Percentiles rank a stretch among this genome's conserved stretches.
Conservation (phyloP, 257 asterid species). For the Haberlea rhodopensis region DNA sequence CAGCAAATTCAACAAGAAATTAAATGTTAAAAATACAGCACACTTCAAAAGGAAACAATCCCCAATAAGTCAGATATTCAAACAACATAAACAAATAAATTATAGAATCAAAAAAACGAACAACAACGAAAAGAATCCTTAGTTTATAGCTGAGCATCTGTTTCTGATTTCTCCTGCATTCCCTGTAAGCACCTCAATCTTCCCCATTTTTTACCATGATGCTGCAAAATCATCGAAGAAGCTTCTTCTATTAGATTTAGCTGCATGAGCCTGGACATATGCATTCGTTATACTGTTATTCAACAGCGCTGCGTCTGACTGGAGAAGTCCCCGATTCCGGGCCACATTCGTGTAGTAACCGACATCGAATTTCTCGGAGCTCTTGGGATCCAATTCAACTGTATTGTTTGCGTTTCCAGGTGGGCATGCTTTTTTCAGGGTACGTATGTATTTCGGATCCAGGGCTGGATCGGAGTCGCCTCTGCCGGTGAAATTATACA, state of each 20-base stretch:
- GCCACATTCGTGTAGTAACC: conserved; percentile 28
- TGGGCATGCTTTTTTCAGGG: conserved; percentile 30
- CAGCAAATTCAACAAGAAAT: too few species aligned
- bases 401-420: conserved; percentile 32
- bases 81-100: neutral
- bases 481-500: conserved; percentile 56
- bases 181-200: conserved; percentile 40
- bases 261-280: conserved; percentile 32
- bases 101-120: too few species aligned
- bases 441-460: conserved; percentile 36
- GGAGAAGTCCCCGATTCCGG: conserved; percentile 41
- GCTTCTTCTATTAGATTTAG: neutral
- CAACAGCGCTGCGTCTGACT: conserved; percentile 47
- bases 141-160: conserved; percentile 35
- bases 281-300: conserved; percentile 27
- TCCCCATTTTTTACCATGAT: conserved; percentile 47
- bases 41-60: too few species aligned
- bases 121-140: neutral
- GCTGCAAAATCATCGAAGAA: conserved; percentile 40
- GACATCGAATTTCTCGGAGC: conserved; percentile 36
- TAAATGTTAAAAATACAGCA: too few species aligned
- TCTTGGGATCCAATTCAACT: conserved; percentile 52
- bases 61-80: too few species aligned
- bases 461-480: conserved; percentile 51
- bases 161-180: conserved; percentile 45